Evolutionary conservation across 2,329 filamentous ascomycete species (phyloP).

Genomic region (Coniochaeta prunicola): DNA sequence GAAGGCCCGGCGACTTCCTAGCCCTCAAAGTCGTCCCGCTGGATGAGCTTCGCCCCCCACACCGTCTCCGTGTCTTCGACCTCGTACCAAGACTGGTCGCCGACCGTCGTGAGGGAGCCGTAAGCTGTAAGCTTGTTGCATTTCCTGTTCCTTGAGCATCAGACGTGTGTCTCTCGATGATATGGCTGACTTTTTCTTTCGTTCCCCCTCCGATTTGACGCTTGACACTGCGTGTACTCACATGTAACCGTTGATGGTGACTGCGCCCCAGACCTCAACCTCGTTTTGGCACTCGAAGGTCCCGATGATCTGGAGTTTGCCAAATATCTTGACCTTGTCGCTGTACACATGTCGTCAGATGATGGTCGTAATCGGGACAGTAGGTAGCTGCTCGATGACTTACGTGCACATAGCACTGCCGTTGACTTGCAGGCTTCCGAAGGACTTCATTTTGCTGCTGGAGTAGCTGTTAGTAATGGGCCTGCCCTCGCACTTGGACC

Average conservation of each 20-base stretch:
- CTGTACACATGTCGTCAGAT: slow-evolving; percentile 15
- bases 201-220: background rate
- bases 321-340: slow-evolving; percentile 38
- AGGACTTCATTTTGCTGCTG: slow-evolving; percentile 37
- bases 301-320: slow-evolving; percentile 36
- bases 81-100: slow-evolving; percentile 33
- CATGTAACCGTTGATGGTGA: slow-evolving; percentile 37
- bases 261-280: slow-evolving; percentile 39
- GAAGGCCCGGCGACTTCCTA: slow-evolving; percentile 16
- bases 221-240: slow-evolving; percentile 15
- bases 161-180: background rate
- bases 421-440: slow-evolving; percentile 35
- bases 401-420: slow-evolving; percentile 31
- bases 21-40: slow-evolving; percentile 29
- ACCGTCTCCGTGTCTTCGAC: slow-evolving; percentile 35
- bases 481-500: background rate
- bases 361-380: background rate
- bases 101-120: slow-evolving; percentile 38
- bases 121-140: slow-evolving; percentile 37
- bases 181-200: background rate
- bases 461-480: background rate
- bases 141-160: slow-evolving; percentile 17
- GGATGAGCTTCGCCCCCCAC: slow-evolving; percentile 33
- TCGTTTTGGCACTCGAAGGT: slow-evolving; percentile 31
- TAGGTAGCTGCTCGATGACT: slow-evolving; percentile 5